Evolutionary conservation across 257 asterid genomes (phyloP).

Genomic region (Penstemon davidsonii): DNA sequence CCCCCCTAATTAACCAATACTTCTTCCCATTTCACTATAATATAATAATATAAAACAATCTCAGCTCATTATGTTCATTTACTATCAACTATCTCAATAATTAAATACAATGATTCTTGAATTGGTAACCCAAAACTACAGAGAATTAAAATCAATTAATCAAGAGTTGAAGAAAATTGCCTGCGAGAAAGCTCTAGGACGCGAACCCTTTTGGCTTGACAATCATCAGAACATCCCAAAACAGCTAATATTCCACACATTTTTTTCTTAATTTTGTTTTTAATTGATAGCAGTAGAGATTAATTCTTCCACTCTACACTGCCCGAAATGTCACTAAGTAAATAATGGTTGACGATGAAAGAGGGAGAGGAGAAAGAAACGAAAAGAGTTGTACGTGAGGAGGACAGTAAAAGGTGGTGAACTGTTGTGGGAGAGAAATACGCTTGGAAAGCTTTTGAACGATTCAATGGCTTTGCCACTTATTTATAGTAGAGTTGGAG

Average conservation of each 20-base stretch:
- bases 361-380: neutral
- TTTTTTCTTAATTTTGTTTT: neutral
- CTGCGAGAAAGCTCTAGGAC: constrained; percentile 99
- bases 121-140: neutral
- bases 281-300: neutral
- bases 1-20: no score
- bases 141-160: neutral
- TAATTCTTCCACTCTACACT: neutral
- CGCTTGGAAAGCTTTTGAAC: constrained; percentile 21
- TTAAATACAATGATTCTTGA: no score
- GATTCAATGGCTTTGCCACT: neutral
- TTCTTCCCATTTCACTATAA: no score
- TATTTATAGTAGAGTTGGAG: neutral
- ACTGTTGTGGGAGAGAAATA: constrained; percentile 31
- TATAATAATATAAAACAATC: neutral
- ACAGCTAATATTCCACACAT: constrained; percentile 97
- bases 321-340: neutral
- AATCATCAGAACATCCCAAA: constrained; percentile 84
- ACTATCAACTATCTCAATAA: neutral
- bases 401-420: constrained; percentile 26
- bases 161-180: constrained; percentile 31
- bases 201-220: constrained; percentile 91
- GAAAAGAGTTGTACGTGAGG: neutral
- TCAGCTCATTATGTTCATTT: neutral
- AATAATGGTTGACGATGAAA: neutral